Evolutionary conservation across 108 stramenopile genomes (phyloP).

Genomic region (Nitzschia sp.): DNA sequence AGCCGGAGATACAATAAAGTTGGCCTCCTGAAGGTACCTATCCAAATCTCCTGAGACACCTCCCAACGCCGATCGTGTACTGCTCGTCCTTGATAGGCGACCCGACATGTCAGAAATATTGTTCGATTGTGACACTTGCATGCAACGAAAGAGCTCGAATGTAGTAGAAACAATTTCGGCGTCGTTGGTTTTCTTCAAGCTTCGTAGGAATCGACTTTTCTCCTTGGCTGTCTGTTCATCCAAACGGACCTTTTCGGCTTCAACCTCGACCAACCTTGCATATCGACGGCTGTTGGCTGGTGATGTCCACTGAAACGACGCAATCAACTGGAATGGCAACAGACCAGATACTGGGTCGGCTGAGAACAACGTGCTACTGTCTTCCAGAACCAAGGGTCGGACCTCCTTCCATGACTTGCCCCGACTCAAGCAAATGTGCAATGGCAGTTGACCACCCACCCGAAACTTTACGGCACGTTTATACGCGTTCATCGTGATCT

Average conservation of each 20-base stretch:
- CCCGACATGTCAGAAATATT: no score
- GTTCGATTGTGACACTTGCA: no score
- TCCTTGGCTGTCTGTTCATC: constrained; percentile 19
- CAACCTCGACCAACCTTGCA: constrained; percentile 16
- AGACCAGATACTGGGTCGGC: constrained; percentile 25
- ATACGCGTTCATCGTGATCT: constrained; percentile 46
- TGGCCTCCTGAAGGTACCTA: no score
- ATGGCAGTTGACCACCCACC: constrained; percentile 32
- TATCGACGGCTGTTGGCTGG: constrained; percentile 12
- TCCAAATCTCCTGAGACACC: no score
- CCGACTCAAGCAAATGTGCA: constrained; percentile 28
- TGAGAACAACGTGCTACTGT: constrained; percentile 15
- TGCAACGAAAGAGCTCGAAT: constrained; percentile 3
- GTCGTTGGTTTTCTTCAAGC: background rate
- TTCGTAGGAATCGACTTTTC: background rate
- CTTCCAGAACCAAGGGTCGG: constrained; percentile 10
- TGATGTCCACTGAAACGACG: constrained; percentile 20
- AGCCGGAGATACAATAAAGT: no score
- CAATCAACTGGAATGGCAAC: constrained; percentile 28
- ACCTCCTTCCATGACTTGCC: constrained; percentile 37
- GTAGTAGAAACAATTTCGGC: constrained; percentile 3
- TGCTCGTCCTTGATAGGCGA: no score
- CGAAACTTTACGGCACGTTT: constrained; percentile 14
- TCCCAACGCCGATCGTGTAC: no score
- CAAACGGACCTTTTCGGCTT: constrained; percentile 19